phyloP scores from a whole-genome alignment of 2,329 filamentous ascomycete species.

The Akanthomyces muscarius region DNA sequence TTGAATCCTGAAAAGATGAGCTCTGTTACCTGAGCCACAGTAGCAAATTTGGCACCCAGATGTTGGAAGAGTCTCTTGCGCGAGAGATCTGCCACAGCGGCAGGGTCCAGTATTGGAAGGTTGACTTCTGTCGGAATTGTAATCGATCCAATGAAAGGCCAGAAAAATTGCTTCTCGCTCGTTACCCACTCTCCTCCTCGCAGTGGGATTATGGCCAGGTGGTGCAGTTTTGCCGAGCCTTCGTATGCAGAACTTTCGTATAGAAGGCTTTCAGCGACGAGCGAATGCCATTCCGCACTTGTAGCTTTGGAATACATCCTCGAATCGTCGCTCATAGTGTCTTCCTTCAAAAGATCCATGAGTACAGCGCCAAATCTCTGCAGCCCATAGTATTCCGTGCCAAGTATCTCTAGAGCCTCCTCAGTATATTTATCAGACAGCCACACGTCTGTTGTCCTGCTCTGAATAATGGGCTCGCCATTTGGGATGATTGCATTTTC shows the following conservation, averaged over 20 bases:
- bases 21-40: conserved; percentile 5
- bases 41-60: conserved; percentile 14
- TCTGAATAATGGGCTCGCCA: conserved; percentile 19
- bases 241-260: too few relatives aligned
- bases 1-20: neutral
- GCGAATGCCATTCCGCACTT: conserved; percentile 1
- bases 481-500: neutral
- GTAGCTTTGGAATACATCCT: neutral
- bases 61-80: conserved; percentile 14
- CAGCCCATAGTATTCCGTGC: neutral
- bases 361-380: neutral
- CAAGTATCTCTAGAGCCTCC: neutral
- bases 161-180: neutral
- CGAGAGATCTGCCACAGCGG: conserved; percentile 11
- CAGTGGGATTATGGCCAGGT: conserved; percentile 5
- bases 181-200: neutral
- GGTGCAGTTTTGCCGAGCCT: neutral
- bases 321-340: neutral
- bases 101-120: conserved; percentile 3
- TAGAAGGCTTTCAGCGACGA: neutral
- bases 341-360: neutral
- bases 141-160: neutral
- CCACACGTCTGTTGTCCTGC: conserved; percentile 11
- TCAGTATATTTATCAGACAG: neutral
- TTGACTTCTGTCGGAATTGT: conserved; percentile 10